phyloP scores from a whole-genome alignment of 1,284 basidiomycete species.

The Agroathelia rolfsii region DNA sequence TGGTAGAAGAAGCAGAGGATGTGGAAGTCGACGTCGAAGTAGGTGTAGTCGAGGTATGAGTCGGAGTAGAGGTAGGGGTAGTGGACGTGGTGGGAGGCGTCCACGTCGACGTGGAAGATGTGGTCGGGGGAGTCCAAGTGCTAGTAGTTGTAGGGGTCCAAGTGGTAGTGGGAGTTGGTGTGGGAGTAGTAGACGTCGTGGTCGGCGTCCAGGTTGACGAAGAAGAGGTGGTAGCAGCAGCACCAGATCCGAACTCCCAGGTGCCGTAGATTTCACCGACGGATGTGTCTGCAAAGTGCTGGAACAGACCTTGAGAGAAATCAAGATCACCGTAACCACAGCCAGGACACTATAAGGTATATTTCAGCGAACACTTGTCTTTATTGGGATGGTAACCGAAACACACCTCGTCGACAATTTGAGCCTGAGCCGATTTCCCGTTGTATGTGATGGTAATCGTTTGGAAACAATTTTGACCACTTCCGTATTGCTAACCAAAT shows the following conservation, averaged over 20 bases:
- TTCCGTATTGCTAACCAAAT: constrained; percentile 17
- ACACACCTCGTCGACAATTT: constrained; percentile 32
- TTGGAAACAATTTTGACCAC: constrained; percentile 34
- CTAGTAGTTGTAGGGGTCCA: constrained; percentile 5
- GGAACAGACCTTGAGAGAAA: constrained; percentile 38
- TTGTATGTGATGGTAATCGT: constrained; percentile 36
- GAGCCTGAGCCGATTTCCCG: constrained; percentile 32
- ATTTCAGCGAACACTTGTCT: constrained; percentile 1
- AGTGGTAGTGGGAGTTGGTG: constrained; percentile 10
- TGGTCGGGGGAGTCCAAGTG: too few relatives aligned
- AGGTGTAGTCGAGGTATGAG: too few relatives aligned
- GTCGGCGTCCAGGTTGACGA: constrained; percentile 8
- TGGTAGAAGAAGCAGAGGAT: too few relatives aligned
- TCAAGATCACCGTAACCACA: constrained; percentile 36
- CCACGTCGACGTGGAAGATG: too few relatives aligned
- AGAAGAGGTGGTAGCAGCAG: constrained; percentile 14
- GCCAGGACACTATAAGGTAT: constrained; percentile 25
- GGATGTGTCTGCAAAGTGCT: constrained; percentile 24
- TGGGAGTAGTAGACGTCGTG: constrained; percentile 7
- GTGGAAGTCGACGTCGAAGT: too few relatives aligned
- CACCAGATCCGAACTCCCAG: constrained; percentile 26
- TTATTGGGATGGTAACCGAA: not conserved
- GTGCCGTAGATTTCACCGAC: constrained; percentile 27
- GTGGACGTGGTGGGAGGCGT: too few relatives aligned
- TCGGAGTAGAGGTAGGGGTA: too few relatives aligned